Percentiles rank a stretch among this genome's conserved stretches.
These are phyloP conservation scores for Canavalia gladiata DNA, from an alignment of 306 rosid genomes.

Conservation along the genomic window DNA sequence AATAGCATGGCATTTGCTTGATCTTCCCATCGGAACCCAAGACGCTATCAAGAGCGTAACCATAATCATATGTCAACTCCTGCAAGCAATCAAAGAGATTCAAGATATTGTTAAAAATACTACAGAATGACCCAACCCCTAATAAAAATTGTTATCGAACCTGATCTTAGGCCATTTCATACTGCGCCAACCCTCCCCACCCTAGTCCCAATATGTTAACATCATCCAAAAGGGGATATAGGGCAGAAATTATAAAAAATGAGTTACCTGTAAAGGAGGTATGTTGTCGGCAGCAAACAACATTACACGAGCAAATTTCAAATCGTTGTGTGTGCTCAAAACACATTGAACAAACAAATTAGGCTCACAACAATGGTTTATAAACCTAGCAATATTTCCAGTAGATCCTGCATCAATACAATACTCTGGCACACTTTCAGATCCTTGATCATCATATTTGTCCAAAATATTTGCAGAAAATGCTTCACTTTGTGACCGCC, in stretches of 20 bases:
- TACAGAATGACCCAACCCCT: not conserved
- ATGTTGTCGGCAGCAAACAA: constrained; percentile 97
- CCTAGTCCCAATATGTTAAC: not conserved
- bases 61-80: constrained; percentile 97
- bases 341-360: constrained; percentile 97
- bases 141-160: not conserved
- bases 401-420: constrained; percentile 89
- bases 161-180: not conserved
- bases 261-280: constrained; percentile 88
- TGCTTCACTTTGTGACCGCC: constrained; percentile 68
- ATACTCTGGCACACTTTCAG: constrained; percentile 79
- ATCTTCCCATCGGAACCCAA: constrained; percentile 78
- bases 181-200: not conserved
- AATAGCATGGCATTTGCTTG: constrained; percentile 80
- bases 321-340: constrained; percentile 83
- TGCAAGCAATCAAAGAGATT: constrained; percentile 47
- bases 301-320: constrained; percentile 85
- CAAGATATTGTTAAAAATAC: not conserved
- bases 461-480: constrained; percentile 57
- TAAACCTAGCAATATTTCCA: constrained; percentile 90
- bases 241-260: not conserved
- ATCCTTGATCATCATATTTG: constrained; percentile 64
- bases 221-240: not conserved
- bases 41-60: constrained; percentile 91
- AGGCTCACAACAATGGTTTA: constrained; percentile 96